phyloP scores from a whole-genome alignment of 148 eudicot genomes.

The Vaccinium corymbosum region DNA sequence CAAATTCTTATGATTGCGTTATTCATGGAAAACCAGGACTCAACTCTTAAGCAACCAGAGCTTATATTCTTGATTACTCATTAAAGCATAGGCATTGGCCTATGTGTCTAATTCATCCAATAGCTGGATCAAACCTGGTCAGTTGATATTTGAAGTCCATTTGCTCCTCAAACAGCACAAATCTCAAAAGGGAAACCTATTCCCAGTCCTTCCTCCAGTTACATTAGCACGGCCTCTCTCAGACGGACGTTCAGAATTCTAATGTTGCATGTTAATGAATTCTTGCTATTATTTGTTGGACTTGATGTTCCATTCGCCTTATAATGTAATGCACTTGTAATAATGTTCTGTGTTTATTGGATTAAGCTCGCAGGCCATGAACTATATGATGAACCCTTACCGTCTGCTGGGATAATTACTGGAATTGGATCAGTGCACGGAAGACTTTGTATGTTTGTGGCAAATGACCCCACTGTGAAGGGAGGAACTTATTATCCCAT shows the following conservation, averaged over 20 bases:
- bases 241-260: background rate
- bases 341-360: conserved; percentile 17
- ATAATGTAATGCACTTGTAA: background rate
- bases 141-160: background rate
- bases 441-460: conserved; percentile 91
- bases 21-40: background rate
- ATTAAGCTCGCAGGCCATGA: conserved; percentile 91
- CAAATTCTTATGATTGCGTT: background rate
- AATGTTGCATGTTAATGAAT: background rate
- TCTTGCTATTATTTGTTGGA: background rate
- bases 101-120: background rate
- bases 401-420: conserved; percentile 88
- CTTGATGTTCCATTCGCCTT: background rate
- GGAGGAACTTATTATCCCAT: conserved; percentile 98
- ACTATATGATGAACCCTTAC: conserved; percentile 72
- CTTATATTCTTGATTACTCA: background rate
- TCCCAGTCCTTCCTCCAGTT: background rate
- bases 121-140: background rate
- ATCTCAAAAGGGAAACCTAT: background rate
- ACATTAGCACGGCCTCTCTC: background rate
- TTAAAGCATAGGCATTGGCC: background rate
- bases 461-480: conserved; percentile 95
- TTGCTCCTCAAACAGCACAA: background rate
- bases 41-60: background rate
- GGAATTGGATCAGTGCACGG: conserved; percentile 98